A percentile compares a stretch with the other conserved stretches of the same genome.
Conservation (phyloP, 352 stramenopile genomes). For the Phytophthora quininea region DNA sequence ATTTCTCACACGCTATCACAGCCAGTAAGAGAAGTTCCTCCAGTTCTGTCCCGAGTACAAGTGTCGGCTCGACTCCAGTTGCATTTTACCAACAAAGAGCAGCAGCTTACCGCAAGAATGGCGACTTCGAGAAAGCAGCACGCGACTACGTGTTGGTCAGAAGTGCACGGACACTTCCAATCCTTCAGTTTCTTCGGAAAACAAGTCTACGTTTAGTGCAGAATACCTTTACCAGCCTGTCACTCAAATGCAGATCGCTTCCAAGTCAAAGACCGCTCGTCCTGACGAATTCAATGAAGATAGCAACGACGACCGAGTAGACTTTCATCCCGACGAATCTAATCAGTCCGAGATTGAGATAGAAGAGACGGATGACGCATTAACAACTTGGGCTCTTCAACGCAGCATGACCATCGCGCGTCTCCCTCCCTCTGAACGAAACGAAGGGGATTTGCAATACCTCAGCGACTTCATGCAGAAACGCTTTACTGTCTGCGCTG, state of each 20-base stretch:
- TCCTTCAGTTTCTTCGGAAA: slow-evolving; percentile 4
- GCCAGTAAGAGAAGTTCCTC: slow-evolving; percentile 20
- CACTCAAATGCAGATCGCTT: too few species aligned
- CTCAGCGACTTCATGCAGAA: slow-evolving; percentile 55
- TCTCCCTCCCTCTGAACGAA: slow-evolving; percentile 22
- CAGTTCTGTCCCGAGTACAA: slow-evolving; percentile 7
- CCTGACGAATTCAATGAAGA: too few species aligned
- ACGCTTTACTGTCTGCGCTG: slow-evolving; percentile 45
- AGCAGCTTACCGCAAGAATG: slow-evolving; percentile 58
- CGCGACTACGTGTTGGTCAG: slow-evolving; percentile 49
- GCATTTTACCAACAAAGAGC: slow-evolving; percentile 60
- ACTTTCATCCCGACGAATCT: too few species aligned
- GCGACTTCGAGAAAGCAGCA: slow-evolving; percentile 69
- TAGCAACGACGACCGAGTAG: too few species aligned
- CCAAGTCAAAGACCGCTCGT: too few species aligned
- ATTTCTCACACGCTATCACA: slow-evolving; percentile 52
- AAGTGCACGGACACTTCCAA: background rate
- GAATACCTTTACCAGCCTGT: slow-evolving; percentile 23
- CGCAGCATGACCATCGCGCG: slow-evolving; percentile 36
- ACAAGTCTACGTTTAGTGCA: slow-evolving; percentile 24
- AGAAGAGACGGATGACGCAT: slow-evolving; percentile 18
- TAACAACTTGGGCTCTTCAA: slow-evolving; percentile 32
- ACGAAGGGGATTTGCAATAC: slow-evolving; percentile 42
- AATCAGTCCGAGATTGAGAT: slow-evolving; percentile 1
- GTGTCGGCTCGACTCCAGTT: slow-evolving; percentile 21